A percentile compares a stretch with the other conserved stretches of the same genome.
Evolutionary conservation across 2,329 filamentous ascomycete species (phyloP).

Genomic region (Alternaria panax): DNA sequence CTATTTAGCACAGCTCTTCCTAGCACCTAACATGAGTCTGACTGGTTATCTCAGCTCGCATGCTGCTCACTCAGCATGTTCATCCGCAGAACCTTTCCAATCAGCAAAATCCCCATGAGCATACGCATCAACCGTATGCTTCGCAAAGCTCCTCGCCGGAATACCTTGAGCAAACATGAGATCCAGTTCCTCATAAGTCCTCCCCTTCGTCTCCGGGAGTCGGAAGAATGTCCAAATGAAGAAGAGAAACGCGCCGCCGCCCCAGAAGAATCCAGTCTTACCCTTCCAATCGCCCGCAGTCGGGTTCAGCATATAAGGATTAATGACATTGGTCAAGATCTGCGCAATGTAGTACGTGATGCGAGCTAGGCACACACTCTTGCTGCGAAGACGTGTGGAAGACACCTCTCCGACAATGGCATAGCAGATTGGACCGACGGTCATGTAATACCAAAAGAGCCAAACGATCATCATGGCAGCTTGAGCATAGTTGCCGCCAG

Average conservation of each 20-base stretch:
- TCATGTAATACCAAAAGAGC: slow-evolving; percentile 77
- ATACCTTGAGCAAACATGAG: slow-evolving; percentile 71
- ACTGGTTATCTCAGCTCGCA: neutral
- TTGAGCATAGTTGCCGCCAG: slow-evolving; percentile 50
- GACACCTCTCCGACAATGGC: slow-evolving; percentile 84
- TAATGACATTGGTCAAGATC: slow-evolving; percentile 79
- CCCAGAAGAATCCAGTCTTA: slow-evolving; percentile 81
- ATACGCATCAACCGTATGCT: slow-evolving; percentile 14
- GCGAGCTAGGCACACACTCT: slow-evolving; percentile 82
- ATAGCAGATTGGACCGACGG: slow-evolving; percentile 86
- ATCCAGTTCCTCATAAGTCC: slow-evolving; percentile 83
- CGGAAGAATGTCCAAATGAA: slow-evolving; percentile 76
- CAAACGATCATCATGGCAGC: slow-evolving; percentile 32
- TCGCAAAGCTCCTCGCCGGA: slow-evolving; percentile 23
- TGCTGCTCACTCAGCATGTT: neutral
- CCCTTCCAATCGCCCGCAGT: slow-evolving; percentile 83
- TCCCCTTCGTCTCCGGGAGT: slow-evolving; percentile 76
- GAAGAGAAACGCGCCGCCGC: slow-evolving; percentile 76
- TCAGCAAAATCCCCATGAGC: slow-evolving; percentile 21
- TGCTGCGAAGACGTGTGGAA: slow-evolving; percentile 81
- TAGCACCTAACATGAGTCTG: too few relatives aligned
- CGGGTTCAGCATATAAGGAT: slow-evolving; percentile 59
- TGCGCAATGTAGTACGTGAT: slow-evolving; percentile 69
- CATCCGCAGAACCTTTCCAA: neutral
- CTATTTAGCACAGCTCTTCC: neutral